Conservation (phyloP, 257 asterid species). For the Anisodus acutangulus region DNA sequence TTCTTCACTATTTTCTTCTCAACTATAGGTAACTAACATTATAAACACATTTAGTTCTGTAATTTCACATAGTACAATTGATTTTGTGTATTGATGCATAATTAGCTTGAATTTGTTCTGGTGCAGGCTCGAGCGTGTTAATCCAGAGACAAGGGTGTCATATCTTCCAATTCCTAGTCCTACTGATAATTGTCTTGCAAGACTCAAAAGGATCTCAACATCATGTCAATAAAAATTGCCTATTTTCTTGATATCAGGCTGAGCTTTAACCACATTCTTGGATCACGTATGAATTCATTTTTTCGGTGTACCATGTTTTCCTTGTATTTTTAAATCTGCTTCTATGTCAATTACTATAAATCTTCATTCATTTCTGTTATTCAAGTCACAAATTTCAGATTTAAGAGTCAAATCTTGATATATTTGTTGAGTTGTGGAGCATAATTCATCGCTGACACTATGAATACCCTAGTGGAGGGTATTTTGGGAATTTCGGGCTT, state of each 20-base stretch:
- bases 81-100: not conserved
- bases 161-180: conserved; percentile 26
- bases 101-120: conserved; percentile 10
- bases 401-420: not conserved
- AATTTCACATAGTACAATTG: not conserved
- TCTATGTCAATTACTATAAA: not conserved
- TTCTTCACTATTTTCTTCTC: conserved; percentile 25
- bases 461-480: too few relatives aligned
- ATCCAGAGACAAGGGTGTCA: not conserved
- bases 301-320: not conserved
- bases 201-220: not conserved
- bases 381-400: not conserved
- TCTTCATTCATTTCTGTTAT: not conserved
- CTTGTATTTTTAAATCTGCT: not conserved
- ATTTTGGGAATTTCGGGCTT: too few relatives aligned
- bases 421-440: too few relatives aligned
- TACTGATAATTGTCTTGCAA: conserved; percentile 9
- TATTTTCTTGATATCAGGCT: not conserved
- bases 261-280: not conserved
- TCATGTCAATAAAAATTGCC: not conserved
- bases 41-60: not conserved
- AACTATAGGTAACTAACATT: not conserved
- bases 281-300: not conserved
- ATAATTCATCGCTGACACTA: too few relatives aligned
- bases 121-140: not conserved